Percentiles rank a stretch among this genome's conserved stretches.
Evolutionary conservation across 805 yeast genomes (phyloP).

Genomic region (Zygoascus ofunaensis): DNA sequence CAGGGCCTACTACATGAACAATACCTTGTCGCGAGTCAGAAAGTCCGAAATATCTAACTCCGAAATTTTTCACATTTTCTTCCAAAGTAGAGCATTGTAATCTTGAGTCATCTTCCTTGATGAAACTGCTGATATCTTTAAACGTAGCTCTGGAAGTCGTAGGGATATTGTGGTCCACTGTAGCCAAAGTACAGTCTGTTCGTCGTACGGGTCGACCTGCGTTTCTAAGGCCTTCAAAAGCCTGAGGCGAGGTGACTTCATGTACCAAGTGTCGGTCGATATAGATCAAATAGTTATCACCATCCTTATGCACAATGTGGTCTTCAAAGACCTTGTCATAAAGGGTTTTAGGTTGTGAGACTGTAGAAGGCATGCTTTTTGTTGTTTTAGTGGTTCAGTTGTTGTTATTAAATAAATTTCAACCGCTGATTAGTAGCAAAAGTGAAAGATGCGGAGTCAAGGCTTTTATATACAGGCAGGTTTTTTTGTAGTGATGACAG

Average conservation of each 20-base stretch:
- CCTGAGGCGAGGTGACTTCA: constrained; percentile 98
- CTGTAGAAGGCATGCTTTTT: constrained; percentile 29
- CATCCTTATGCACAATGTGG: constrained; percentile 86
- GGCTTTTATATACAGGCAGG: neutral
- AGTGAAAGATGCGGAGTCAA: neutral
- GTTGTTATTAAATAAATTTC: neutral
- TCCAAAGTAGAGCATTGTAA: constrained; percentile 89
- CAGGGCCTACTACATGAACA: constrained; percentile 98
- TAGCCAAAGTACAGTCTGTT: constrained; percentile 83
- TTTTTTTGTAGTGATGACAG: neutral
- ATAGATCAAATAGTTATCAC: constrained; percentile 69
- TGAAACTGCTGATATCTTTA: constrained; percentile 67
- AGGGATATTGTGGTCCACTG: constrained; percentile 96
- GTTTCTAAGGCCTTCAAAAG: constrained; percentile 86
- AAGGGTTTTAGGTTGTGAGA: constrained; percentile 53
- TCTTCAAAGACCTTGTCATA: constrained; percentile 95
- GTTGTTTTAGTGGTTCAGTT: neutral
- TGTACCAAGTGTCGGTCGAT: constrained; percentile 97
- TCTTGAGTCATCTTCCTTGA: constrained; percentile 83
- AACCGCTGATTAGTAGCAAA: neutral
- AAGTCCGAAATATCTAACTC: constrained; percentile 90
- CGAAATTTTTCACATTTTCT: constrained; percentile 83
- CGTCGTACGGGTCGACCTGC: constrained; percentile 89
- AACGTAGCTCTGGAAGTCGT: constrained; percentile 76
- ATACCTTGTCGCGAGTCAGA: constrained; percentile 92